These are phyloP conservation scores for Leavenworthia alabamica DNA, from an alignment of 345 rosid genomes.

Conservation along the genomic window DNA sequence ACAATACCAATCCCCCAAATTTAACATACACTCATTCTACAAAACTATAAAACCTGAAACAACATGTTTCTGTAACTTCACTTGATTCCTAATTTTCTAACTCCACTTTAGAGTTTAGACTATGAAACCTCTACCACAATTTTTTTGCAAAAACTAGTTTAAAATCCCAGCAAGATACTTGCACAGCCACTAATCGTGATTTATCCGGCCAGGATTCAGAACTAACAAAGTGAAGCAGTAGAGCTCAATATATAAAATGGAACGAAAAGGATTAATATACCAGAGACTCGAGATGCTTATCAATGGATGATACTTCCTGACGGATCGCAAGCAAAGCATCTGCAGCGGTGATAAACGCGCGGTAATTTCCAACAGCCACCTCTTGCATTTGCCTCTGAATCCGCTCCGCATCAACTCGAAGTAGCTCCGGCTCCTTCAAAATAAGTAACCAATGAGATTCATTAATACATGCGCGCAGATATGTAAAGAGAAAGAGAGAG, in stretches of 20 bases:
- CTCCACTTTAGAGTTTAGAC: background rate
- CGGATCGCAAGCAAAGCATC: slow-evolving; percentile 84
- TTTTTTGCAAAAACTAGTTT: background rate
- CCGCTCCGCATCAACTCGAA: slow-evolving; percentile 90
- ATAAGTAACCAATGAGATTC: slow-evolving; percentile 5
- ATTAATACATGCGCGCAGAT: slow-evolving; percentile 3
- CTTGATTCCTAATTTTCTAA: background rate
- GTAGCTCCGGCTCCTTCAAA: slow-evolving; percentile 84
- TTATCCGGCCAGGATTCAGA: background rate
- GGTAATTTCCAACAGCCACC: slow-evolving; percentile 91
- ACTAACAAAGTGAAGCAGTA: background rate
- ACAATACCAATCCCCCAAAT: background rate
- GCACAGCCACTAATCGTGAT: background rate
- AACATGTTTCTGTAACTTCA: background rate
- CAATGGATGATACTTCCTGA: slow-evolving; percentile 78
- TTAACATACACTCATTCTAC: background rate
- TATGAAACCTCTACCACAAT: background rate
- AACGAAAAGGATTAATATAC: slow-evolving; percentile 31
- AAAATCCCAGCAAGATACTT: slow-evolving; percentile 5
- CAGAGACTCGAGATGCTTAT: slow-evolving; percentile 83
- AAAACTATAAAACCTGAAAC: background rate
- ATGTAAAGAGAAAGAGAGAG: background rate
- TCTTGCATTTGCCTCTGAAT: slow-evolving; percentile 98
- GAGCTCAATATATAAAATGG: background rate
- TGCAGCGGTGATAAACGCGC: slow-evolving; percentile 87